Conservation (phyloP, 306 rosid species). For the Rosa chinensis region DNA sequence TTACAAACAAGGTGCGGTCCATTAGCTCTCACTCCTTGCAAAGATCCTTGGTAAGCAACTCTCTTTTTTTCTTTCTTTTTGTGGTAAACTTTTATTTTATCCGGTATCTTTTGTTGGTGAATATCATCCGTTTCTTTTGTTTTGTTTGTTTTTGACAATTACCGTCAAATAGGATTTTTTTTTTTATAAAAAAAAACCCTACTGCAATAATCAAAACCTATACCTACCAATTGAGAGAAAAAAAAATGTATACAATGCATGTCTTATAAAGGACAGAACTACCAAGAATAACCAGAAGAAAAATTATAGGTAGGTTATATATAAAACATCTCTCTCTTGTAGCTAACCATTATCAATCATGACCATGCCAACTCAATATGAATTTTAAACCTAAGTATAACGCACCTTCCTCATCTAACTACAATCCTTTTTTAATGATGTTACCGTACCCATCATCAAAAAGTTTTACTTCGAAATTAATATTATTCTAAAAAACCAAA, state of each 20-base stretch:
- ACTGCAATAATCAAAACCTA: background rate
- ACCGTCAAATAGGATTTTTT: too few species aligned
- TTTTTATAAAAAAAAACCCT: too few species aligned
- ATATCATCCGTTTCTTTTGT: background rate
- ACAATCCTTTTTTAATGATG: background rate
- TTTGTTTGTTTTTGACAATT: background rate
- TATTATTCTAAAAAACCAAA: background rate
- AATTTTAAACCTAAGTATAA: background rate
- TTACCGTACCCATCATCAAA: background rate
- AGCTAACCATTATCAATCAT: slow-evolving; percentile 20
- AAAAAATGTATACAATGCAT: background rate
- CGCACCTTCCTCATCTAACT: background rate
- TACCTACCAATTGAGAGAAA: background rate
- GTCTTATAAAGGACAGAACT: background rate
- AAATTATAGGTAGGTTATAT: background rate
- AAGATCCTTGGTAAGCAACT: background rate
- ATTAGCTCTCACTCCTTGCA: too few species aligned
- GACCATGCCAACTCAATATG: background rate
- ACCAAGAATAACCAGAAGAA: background rate
- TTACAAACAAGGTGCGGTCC: background rate
- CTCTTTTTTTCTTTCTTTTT: background rate
- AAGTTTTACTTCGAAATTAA: background rate
- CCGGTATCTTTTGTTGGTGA: background rate
- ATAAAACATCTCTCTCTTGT: background rate
- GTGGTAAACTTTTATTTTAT: background rate